Evolutionary conservation across 2,329 filamentous ascomycete genomes (phyloP).

Genomic region (Hortaea werneckii): DNA sequence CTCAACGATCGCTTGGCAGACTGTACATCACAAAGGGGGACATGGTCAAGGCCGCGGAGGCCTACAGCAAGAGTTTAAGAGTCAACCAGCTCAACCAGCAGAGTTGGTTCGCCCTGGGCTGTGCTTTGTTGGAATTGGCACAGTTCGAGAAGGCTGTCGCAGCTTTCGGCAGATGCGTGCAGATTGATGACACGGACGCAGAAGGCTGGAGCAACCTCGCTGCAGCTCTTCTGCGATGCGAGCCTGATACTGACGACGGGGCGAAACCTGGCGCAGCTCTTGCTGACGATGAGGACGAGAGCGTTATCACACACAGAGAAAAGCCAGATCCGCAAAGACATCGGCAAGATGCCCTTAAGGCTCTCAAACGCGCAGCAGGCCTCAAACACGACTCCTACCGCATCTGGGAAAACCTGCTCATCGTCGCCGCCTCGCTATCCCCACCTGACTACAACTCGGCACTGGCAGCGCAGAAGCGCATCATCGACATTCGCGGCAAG

Average conservation of each 20-base stretch:
- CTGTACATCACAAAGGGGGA: slow-evolving; percentile 60
- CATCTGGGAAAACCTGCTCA: slow-evolving; percentile 95
- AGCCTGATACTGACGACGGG: slow-evolving; percentile 10
- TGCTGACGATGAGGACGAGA: slow-evolving; percentile 27
- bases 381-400: slow-evolving; percentile 79
- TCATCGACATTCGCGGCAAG: slow-evolving; percentile 61
- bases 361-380: slow-evolving; percentile 76
- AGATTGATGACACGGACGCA: slow-evolving; percentile 77
- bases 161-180: slow-evolving; percentile 73
- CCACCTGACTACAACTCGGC: slow-evolving; percentile 70
- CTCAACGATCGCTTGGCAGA: slow-evolving; percentile 78
- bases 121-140: slow-evolving; percentile 69
- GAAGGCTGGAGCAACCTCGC: slow-evolving; percentile 94
- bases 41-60: slow-evolving; percentile 58
- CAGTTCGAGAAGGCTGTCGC: slow-evolving; percentile 71
- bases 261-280: slow-evolving; percentile 9
- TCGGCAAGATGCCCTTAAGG: slow-evolving; percentile 64
- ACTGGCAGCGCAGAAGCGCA: slow-evolving; percentile 59
- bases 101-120: slow-evolving; percentile 84
- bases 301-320: slow-evolving; percentile 11
- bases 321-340: slow-evolving; percentile 42
- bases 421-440: slow-evolving; percentile 65
- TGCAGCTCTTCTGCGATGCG: slow-evolving; percentile 54
- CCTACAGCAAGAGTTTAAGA: slow-evolving; percentile 66
- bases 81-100: slow-evolving; percentile 74